These are phyloP conservation scores for grape (Vitis vinifera) DNA, from an alignment of 164 flowering plant species.

Conservation along the genomic window DNA sequence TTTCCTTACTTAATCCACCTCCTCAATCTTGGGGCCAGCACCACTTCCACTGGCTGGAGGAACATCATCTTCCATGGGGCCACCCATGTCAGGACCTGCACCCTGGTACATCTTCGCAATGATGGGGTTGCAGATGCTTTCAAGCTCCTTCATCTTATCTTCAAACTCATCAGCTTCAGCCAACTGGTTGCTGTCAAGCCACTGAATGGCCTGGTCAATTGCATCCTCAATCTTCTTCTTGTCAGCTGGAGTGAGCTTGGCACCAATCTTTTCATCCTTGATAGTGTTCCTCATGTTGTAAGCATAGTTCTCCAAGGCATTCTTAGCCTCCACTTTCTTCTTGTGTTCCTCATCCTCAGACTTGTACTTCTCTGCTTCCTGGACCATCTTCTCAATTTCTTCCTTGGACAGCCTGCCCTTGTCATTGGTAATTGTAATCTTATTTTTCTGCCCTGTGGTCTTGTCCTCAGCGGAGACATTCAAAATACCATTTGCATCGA, in stretches of 20 bases:
- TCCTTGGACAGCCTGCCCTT: background rate
- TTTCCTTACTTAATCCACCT: slow-evolving; percentile 7
- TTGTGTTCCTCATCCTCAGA: background rate
- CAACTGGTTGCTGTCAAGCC: slow-evolving; percentile 16
- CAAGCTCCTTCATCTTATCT: no score
- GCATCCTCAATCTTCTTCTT: background rate
- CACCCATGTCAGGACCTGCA: slow-evolving; percentile 2
- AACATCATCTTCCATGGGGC: slow-evolving; percentile 3
- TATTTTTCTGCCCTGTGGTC: slow-evolving; percentile 4
- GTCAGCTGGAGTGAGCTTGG: background rate
- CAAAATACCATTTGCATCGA: slow-evolving; percentile 14
- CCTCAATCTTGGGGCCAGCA: slow-evolving; percentile 15
- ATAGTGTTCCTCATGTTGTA: background rate
- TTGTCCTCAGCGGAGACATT: slow-evolving; percentile 8
- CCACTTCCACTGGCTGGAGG: slow-evolving; percentile 10
- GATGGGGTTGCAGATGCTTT: slow-evolving; percentile 11
- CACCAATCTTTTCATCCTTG: slow-evolving; percentile 1
- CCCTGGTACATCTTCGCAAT: slow-evolving; percentile 10
- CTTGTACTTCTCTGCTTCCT: slow-evolving; percentile 8
- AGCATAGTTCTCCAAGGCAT: background rate
- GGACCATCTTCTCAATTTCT: slow-evolving; percentile 4
- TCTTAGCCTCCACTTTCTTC: slow-evolving; percentile 5
- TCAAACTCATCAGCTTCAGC: background rate
- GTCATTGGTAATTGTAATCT: slow-evolving; percentile 6
- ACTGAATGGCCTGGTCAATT: slow-evolving; percentile 7